phyloP scores from a whole-genome alignment of 2,329 filamentous ascomycete genomes.

The Aspergillus sclerotialis region DNA sequence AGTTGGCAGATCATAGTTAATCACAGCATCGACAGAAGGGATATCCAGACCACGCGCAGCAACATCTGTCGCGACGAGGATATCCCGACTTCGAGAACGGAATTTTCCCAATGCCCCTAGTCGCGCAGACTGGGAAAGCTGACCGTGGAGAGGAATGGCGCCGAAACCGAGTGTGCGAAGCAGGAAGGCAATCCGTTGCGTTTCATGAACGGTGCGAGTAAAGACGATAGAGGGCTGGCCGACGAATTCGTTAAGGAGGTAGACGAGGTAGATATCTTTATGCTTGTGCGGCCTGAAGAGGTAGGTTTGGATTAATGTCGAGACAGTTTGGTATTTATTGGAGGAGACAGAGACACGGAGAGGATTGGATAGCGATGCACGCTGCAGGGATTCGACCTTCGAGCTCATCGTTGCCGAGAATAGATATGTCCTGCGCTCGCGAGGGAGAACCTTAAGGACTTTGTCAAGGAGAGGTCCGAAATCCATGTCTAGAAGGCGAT shows the following conservation, averaged over 20 bases:
- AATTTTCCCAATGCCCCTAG: slow-evolving; percentile 89
- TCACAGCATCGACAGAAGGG: slow-evolving; percentile 76
- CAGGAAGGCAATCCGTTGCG: slow-evolving; percentile 76
- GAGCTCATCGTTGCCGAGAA: slow-evolving; percentile 93
- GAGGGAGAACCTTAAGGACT: slow-evolving; percentile 79
- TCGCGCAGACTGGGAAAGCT: slow-evolving; percentile 79
- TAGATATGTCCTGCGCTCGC: slow-evolving; percentile 71
- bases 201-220: slow-evolving; percentile 84
- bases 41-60: slow-evolving; percentile 89
- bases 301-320: slow-evolving; percentile 79
- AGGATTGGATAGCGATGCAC: slow-evolving; percentile 79
- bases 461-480: slow-evolving; percentile 91
- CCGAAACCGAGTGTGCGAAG: slow-evolving; percentile 78
- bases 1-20: slow-evolving; percentile 78
- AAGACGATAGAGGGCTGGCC: slow-evolving; percentile 89
- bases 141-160: slow-evolving; percentile 87
- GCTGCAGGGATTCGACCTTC: slow-evolving; percentile 87
- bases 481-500: slow-evolving; percentile 84
- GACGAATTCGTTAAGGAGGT: slow-evolving; percentile 75
- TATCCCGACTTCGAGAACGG: slow-evolving; percentile 68
- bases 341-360: slow-evolving; percentile 73
- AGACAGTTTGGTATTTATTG: slow-evolving; percentile 85
- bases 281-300: slow-evolving; percentile 77
- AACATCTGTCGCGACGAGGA: slow-evolving; percentile 87
- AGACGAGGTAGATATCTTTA: slow-evolving; percentile 86